Percentiles rank a stretch among this genome's conserved stretches.
phyloP scores from a whole-genome alignment of 306 rosid species.

The Urtica urens region DNA sequence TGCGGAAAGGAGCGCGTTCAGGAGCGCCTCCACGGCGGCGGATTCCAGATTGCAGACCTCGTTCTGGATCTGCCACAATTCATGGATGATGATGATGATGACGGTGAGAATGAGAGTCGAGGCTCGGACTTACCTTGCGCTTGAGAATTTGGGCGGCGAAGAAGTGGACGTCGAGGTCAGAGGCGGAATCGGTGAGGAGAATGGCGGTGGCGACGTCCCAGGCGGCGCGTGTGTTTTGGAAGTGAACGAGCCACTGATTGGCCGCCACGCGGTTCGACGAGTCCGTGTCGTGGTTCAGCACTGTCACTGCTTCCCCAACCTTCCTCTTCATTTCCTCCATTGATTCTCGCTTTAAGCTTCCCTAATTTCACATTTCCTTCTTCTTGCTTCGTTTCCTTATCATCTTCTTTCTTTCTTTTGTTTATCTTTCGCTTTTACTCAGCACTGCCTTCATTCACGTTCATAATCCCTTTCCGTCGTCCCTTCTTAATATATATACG shows the following conservation, averaged over 20 bases:
- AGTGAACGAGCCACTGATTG: constrained; percentile 96
- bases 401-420: background rate
- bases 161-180: constrained; percentile 73
- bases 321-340: constrained; percentile 66
- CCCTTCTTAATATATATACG: no score
- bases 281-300: constrained; percentile 75
- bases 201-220: constrained; percentile 94
- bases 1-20: constrained; percentile 80
- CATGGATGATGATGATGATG: background rate
- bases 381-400: background rate
- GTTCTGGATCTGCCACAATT: constrained; percentile 57
- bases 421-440: background rate
- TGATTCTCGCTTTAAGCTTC: constrained; percentile 6
- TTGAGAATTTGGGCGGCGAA: constrained; percentile 97
- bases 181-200: constrained; percentile 51
- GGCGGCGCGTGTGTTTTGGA: constrained; percentile 88
- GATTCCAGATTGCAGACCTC: constrained; percentile 59
- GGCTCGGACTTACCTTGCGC: constrained; percentile 62
- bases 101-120: background rate
- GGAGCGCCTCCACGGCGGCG: constrained; percentile 72
- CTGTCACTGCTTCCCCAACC: constrained; percentile 86
- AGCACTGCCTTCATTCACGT: no score
- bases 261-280: constrained; percentile 99
- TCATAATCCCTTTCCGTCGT: no score
- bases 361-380: background rate